Evolutionary conservation across 1,139 yeast species (phyloP), one percentile per base, ranked within the genome.

Genomic region (Diutina siamensis): DNA sequence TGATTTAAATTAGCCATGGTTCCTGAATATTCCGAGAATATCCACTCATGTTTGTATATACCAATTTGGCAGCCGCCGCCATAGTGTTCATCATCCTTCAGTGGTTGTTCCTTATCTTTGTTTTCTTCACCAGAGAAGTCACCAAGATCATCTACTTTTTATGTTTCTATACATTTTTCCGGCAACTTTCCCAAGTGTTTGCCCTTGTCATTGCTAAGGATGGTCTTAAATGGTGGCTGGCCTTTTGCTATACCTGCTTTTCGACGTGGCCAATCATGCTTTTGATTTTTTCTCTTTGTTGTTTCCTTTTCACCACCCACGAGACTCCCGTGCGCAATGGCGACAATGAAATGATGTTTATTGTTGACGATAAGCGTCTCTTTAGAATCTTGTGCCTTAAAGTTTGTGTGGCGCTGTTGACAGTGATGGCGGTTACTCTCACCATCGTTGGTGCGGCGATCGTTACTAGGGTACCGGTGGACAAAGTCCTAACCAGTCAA

Each of bases 151-250:
- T 38, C n/a, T 38, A 38, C 42, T 38, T 38, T 17, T 25, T 38
- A 15, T 22, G 31, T 15, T n/a, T 17, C 13, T 38, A 38, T 25
- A 38, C 42, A 15, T 15, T 15, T 15, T 18, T 38, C 13, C 31
- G 42, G 13, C 28, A 20, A 13, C 18, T 22, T 12, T 38, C 42
- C 4, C 42, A 38, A 17, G 20, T 17, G 20, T 9, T 38, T n/a
- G 42, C 42, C 4, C 7, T 38, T 5, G 32, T 38, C 31, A 38
- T 38, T 10, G 42, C 42, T 9, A 38, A 38, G 42, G 28, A 38
- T 25, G 42, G 42, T 8, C 31, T 38, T n/a, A 25, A n/a, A 18
- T 38, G 32, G 42, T 38, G 42, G 42, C 31, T 22, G 32, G 42
- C 21, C 8, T 21, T 38, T n/a, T 22, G 18, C 4, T 38, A 38